Conservation (phyloP, 805 yeast species). For the Lachancea quebecensis region DNA sequence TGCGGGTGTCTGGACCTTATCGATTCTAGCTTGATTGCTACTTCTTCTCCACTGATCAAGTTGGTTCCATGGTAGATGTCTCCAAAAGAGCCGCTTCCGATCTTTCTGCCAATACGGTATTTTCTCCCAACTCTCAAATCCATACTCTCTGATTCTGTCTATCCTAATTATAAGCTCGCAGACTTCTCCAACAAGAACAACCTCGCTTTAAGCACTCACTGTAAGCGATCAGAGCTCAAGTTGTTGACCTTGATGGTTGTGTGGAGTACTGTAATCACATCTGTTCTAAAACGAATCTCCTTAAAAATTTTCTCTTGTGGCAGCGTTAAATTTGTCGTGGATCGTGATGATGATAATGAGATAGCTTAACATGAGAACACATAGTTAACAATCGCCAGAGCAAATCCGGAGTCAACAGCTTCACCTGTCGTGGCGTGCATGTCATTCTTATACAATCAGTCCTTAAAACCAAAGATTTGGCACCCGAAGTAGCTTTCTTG, state of each 20-base stretch:
- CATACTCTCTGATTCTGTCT: conserved; percentile 27
- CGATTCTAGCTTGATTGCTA: conserved; percentile 90
- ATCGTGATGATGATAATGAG: too few species aligned
- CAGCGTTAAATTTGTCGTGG: background rate
- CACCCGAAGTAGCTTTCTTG: too few species aligned
- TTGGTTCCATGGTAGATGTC: conserved; percentile 92
- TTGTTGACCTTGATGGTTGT: background rate
- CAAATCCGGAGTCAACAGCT: too few species aligned
- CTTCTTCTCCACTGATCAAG: conserved; percentile 93
- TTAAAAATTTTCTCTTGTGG: conserved; percentile 6
- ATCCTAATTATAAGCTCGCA: background rate
- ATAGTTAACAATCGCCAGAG: too few species aligned
- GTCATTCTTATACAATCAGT: too few species aligned
- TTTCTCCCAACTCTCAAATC: conserved; percentile 91
- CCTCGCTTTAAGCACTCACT: background rate
- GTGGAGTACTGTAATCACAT: background rate
- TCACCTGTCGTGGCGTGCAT: too few species aligned
- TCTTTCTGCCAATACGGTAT: conserved; percentile 87
- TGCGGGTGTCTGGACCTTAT: conserved; percentile 93
- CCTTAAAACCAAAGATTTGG: too few species aligned
- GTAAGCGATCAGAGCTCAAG: background rate
- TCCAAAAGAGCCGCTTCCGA: conserved; percentile 96
- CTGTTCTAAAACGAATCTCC: background rate
- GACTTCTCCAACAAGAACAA: background rate
- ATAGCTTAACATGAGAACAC: too few species aligned